Evolutionary conservation across 495 filamentous ascomycete species (phyloP).

Genomic region (Aspergillus sclerotioniger): DNA sequence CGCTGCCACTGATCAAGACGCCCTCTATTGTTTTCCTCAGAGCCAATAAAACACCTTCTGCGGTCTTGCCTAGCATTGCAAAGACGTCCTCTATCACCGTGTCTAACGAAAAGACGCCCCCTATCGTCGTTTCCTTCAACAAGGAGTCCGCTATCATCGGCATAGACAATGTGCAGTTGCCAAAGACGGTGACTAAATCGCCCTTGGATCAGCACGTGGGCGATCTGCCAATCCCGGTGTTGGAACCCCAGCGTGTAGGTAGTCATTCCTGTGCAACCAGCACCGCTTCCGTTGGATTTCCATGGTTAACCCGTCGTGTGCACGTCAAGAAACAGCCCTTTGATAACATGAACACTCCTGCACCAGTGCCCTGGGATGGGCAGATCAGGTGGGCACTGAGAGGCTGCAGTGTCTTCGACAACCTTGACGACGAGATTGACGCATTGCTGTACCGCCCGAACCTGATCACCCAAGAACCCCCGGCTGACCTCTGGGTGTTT

Average conservation of each 20-base stretch:
- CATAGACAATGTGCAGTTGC: too few relatives aligned
- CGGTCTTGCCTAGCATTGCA: not conserved
- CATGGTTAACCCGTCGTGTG: not conserved
- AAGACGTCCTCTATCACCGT: too few relatives aligned
- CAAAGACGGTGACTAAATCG: not conserved
- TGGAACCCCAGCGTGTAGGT: not conserved
- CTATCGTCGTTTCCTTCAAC: too few relatives aligned
- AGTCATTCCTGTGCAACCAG: not conserved
- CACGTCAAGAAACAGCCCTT: not conserved
- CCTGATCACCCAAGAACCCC: constrained; percentile 4
- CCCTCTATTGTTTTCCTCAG: too few relatives aligned
- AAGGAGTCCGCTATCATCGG: too few relatives aligned
- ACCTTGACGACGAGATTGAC: constrained; percentile 18
- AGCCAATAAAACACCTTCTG: too few relatives aligned
- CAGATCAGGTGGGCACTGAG: constrained; percentile 29
- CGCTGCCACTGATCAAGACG: not conserved
- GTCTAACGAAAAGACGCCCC: too few relatives aligned
- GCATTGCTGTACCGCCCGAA: constrained; percentile 12
- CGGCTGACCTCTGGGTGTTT: constrained; percentile 25
- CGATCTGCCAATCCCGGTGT: not conserved
- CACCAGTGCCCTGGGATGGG: constrained; percentile 25
- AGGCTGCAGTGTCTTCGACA: constrained; percentile 23
- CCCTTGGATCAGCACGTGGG: not conserved
- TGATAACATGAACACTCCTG: not conserved
- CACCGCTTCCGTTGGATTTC: not conserved